A percentile compares a stretch with the other conserved stretches of the same genome.
Evolutionary conservation across 176 grass and related monocot species (phyloP).

Genomic region (Phoenix dactylifera): DNA sequence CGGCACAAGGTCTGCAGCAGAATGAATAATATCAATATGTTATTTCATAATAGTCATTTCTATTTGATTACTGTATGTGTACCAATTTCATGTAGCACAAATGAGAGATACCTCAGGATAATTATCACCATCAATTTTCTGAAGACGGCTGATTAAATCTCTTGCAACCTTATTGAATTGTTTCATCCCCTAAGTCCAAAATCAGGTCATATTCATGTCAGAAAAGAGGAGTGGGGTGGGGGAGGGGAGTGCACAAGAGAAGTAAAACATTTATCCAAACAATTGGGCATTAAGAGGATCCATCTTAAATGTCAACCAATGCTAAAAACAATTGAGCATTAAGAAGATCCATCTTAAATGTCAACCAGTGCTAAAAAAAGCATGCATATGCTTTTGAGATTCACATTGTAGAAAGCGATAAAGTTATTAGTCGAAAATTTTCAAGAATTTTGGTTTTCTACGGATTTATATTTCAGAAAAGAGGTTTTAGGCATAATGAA

Average conservation of each 20-base stretch:
- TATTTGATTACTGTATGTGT: too few species aligned
- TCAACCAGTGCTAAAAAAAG: too few species aligned
- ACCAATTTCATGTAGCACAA: neutral
- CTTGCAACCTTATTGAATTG: slow-evolving; percentile 94
- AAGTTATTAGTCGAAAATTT: too few species aligned
- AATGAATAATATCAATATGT: slow-evolving; percentile 4
- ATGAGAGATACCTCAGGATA: slow-evolving; percentile 70
- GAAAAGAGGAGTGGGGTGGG: slow-evolving; percentile 5
- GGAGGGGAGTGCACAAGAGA: neutral
- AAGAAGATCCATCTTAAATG: too few species aligned
- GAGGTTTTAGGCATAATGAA: too few species aligned
- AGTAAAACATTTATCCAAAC: neutral
- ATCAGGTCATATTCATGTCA: slow-evolving; percentile 3
- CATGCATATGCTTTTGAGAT: too few species aligned
- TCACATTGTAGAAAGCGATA: too few species aligned
- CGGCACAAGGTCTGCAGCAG: slow-evolving; percentile 58
- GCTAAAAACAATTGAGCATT: too few species aligned
- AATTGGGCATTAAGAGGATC: too few species aligned
- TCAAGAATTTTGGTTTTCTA: neutral
- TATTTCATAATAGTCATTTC: too few species aligned
- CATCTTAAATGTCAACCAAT: too few species aligned
- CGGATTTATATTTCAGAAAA: neutral
- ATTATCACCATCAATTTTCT: slow-evolving; percentile 91
- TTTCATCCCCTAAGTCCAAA: slow-evolving; percentile 60
- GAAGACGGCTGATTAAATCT: slow-evolving; percentile 76